Evolutionary conservation across 73 alveolate species (phyloP), one percentile per base, ranked within the genome.

Genomic region (Blepharisma japonicum): DNA sequence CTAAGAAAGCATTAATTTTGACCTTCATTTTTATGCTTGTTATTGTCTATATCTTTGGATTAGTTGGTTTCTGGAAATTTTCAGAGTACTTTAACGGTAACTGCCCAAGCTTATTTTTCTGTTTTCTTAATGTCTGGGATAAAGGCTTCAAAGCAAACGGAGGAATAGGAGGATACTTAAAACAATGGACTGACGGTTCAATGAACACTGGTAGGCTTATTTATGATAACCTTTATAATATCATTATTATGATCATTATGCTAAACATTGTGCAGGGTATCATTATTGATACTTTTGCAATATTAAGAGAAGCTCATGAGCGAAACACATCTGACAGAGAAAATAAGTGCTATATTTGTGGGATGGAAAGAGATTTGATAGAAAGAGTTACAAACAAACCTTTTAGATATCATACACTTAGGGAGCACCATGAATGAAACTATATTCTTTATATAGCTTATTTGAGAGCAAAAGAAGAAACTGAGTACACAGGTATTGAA

Each of bases 401-500:
- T 23, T 90, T 87, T 51, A 78, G 38, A 27, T 47, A 67, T 55
- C 97, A 90, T 21, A 90, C 42, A 3, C 42, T 32, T 32, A 55
- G 50, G 8, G 99, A 95, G 55, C 99, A 95, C 80, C 77, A 79
- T 79, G 78, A 90, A 84, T 95, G 95, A 92, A 82, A 90, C 82
- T 95, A 95, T 84, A 89, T 95, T 39, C 90, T 82, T 80, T 95
- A 88, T 87, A 92, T 95, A 39, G 94, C 93, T 0, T 88, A 92
- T 78, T 72, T 95, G 82, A 85, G 86, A 80, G 87, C 81, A 78
- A 95, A 95, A 72, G 97, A 88, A 76, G 77, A 86, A 25, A 92
- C 99, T 54, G 99, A 95, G 68, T 85, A 85, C 72, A 95, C 95
- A 70, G 99, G 99, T 50, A 91, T 95, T 77, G 99, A 95, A 71